Conservation (phyloP, 2,329 filamentous ascomycete species). For the Aspergillus melleus region DNA sequence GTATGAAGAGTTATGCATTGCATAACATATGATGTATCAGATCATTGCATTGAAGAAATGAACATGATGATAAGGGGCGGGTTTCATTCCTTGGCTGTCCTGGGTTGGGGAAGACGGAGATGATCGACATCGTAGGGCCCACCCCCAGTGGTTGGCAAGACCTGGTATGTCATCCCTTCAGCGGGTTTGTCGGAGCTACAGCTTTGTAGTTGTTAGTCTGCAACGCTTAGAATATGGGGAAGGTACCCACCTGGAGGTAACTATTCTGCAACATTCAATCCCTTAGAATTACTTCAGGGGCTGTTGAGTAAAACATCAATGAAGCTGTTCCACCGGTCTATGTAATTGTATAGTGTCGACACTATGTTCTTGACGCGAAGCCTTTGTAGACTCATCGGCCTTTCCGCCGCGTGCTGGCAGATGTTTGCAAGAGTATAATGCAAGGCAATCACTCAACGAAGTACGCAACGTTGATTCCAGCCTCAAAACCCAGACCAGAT, state of each 20-base stretch:
- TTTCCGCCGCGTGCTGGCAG: no score
- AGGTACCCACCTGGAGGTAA: neutral
- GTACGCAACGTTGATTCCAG: neutral
- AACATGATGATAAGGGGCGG: neutral
- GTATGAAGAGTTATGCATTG: neutral
- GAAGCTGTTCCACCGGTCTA: neutral
- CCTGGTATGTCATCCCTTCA: neutral
- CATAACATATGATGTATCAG: neutral
- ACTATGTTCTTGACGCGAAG: neutral
- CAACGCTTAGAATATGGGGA: neutral
- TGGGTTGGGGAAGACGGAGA: neutral
- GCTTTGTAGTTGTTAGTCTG: neutral
- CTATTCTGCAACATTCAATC: neutral
- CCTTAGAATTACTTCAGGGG: neutral
- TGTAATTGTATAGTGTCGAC: neutral
- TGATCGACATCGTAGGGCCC: neutral
- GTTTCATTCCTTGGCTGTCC: neutral
- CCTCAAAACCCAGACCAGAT: neutral
- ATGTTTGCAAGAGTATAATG: neutral
- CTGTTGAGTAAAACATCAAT: neutral
- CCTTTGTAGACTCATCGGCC: no score
- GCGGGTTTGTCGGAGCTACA: neutral
- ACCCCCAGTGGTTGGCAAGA: neutral
- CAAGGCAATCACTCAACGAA: neutral
- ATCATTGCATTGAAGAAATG: neutral